These are phyloP conservation scores for Globisporangium abappressorium DNA, from an alignment of 352 stramenopile species.

Conservation along the genomic window DNA sequence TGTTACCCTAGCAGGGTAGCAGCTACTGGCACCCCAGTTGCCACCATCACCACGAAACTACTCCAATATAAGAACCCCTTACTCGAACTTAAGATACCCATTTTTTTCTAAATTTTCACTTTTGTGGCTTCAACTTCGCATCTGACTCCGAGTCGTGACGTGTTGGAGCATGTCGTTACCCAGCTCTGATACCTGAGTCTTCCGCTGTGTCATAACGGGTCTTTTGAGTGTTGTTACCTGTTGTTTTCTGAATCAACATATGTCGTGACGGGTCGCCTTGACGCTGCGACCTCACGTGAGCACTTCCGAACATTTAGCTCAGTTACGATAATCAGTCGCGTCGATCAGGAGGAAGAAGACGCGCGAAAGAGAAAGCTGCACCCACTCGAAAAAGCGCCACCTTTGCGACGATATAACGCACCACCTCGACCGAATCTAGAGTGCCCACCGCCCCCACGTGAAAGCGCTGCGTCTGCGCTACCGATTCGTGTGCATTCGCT, in stretches of 20 bases:
- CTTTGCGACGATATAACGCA: not conserved
- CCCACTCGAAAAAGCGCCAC: not conserved
- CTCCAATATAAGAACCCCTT: no score
- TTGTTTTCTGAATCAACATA: not conserved
- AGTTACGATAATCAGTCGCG: not conserved
- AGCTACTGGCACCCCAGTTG: no score
- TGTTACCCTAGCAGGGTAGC: no score
- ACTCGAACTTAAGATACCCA: no score
- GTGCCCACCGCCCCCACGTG: not conserved
- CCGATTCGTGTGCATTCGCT: not conserved
- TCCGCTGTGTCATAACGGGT: not conserved
- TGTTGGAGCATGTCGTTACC: not conserved
- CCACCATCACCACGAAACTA: no score
- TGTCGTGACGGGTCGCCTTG: not conserved
- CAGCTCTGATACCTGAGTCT: not conserved
- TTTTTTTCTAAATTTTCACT: not conserved
- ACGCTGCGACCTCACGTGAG: not conserved
- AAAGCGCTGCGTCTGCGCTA: slow-evolving; percentile 4
- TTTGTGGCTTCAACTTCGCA: not conserved
- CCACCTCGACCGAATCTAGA: not conserved
- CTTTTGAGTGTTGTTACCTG: not conserved
- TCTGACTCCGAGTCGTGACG: not conserved
- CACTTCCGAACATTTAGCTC: not conserved
- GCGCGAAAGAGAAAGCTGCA: not conserved
- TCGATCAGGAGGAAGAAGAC: not conserved